phyloP scores from a whole-genome alignment of 306 rosid genomes.

The Begonia peltatifolia region DNA sequence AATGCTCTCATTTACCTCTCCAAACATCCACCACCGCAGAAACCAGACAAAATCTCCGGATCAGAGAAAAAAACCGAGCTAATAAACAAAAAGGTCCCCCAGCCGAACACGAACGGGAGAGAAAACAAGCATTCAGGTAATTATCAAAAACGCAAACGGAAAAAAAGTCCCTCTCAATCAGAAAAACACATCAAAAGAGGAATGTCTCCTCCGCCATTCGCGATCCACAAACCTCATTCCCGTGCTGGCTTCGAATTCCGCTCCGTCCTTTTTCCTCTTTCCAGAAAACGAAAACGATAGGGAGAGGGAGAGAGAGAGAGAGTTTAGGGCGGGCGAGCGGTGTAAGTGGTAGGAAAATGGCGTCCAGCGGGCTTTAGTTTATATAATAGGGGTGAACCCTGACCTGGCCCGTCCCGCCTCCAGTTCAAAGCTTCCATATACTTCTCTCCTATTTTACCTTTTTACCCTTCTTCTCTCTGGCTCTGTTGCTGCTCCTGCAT shows the following conservation, averaged over 20 bases:
- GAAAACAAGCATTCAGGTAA: no score
- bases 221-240: background rate
- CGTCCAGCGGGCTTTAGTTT: constrained; percentile 3
- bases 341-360: constrained; percentile 28
- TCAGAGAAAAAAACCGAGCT: background rate
- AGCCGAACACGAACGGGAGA: background rate
- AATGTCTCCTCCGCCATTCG: background rate
- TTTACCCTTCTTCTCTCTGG: constrained; percentile 9
- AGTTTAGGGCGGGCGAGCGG: constrained; percentile 39
- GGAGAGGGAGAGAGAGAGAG: background rate
- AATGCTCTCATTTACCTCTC: background rate
- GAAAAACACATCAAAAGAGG: no score
- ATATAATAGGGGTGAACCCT: no score
- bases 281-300: background rate
- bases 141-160: no score
- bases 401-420: no score
- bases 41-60: background rate
- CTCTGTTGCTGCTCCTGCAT: no score
- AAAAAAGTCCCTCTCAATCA: no score
- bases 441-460: constrained; percentile 4
- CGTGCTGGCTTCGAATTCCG: background rate
- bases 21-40: background rate
- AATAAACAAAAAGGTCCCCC: background rate
- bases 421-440: no score
- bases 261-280: background rate